Conservation (phyloP, 768 basidiomycete genomes). For the Holtermannia corniformis region DNA sequence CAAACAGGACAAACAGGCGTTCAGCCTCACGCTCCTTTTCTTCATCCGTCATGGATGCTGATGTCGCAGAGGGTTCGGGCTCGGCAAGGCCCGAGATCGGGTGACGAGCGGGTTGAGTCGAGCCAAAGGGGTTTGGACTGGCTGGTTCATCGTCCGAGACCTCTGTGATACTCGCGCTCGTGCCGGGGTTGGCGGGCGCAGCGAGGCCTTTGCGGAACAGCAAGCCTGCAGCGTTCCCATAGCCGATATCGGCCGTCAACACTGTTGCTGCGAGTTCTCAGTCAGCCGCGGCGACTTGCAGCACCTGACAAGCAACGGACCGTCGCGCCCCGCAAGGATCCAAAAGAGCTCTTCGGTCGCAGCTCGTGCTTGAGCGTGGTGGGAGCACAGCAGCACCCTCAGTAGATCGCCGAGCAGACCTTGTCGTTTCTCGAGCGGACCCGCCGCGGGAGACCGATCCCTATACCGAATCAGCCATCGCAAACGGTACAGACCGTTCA, state of each 20-base stretch:
- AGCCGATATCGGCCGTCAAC: slow-evolving; percentile 72
- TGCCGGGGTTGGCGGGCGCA: slow-evolving; percentile 13
- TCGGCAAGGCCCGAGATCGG: slow-evolving; percentile 51
- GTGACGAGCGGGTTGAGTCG: slow-evolving; percentile 6
- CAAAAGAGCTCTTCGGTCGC: slow-evolving; percentile 80
- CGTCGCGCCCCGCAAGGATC: slow-evolving; percentile 68
- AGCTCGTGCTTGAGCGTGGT: slow-evolving; percentile 62
- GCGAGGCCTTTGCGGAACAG: slow-evolving; percentile 78
- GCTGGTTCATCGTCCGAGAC: slow-evolving; percentile 11
- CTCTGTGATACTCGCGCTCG: slow-evolving; percentile 22
- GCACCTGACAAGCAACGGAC: slow-evolving; percentile 39
- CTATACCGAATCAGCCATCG: slow-evolving; percentile 24
- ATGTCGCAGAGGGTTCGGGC: slow-evolving; percentile 44
- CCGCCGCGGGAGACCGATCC: slow-evolving; percentile 55
- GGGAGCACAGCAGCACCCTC: slow-evolving; percentile 63
- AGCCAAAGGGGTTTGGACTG: background rate
- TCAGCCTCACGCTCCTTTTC: slow-evolving; percentile 93
- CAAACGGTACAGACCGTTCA: background rate
- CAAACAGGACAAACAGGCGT: slow-evolving; percentile 81
- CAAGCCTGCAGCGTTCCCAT: slow-evolving; percentile 92
- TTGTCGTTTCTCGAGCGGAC: slow-evolving; percentile 60
- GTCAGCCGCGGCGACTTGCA: background rate
- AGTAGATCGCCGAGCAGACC: slow-evolving; percentile 71
- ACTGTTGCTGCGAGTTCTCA: slow-evolving; percentile 49
- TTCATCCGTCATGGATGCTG: slow-evolving; percentile 68